Percentiles rank a stretch among this genome's conserved stretches.
phyloP scores from a whole-genome alignment of 2,329 filamentous ascomycete species.

The Paraphoma sp. region DNA sequence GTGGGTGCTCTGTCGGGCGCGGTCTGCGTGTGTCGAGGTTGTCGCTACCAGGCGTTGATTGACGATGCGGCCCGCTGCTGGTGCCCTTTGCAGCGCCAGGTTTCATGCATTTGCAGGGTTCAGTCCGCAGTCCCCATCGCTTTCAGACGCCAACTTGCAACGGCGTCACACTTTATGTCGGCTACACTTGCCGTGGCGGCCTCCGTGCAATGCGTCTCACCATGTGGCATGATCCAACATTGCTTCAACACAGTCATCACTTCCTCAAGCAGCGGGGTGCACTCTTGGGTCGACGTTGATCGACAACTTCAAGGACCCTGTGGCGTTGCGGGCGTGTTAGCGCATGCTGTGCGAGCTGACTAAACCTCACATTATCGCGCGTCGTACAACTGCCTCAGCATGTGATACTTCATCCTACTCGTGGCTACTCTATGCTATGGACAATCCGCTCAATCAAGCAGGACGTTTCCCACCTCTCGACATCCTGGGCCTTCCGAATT shows the following conservation, averaged over 20 bases:
- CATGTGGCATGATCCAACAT: not conserved
- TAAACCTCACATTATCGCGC: not conserved
- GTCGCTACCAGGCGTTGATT: not conserved
- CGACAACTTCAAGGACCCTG: not conserved
- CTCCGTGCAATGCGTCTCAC: not conserved
- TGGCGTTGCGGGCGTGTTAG: conserved; percentile 5
- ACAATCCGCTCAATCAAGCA: not conserved
- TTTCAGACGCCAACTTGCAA: not conserved
- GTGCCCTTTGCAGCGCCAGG: not conserved
- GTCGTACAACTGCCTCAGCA: not conserved
- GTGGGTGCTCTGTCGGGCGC: no score
- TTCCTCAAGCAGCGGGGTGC: not conserved
- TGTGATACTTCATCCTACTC: not conserved
- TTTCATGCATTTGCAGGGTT: conserved; percentile 6
- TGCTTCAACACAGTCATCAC: not conserved
- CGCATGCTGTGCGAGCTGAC: conserved; percentile 15
- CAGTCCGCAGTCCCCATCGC: conserved; percentile 14
- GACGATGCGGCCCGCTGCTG: not conserved
- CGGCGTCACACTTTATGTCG: not conserved
- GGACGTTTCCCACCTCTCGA: conserved; percentile 20
- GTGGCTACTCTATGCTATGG: not conserved
- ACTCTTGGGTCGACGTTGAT: not conserved
- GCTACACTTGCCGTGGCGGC: conserved; percentile 1
- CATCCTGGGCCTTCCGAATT: conserved; percentile 22
- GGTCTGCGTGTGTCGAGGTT: not conserved